phyloP scores from a whole-genome alignment of 2,329 filamentous ascomycete genomes.

The Paraphoma sp. region DNA sequence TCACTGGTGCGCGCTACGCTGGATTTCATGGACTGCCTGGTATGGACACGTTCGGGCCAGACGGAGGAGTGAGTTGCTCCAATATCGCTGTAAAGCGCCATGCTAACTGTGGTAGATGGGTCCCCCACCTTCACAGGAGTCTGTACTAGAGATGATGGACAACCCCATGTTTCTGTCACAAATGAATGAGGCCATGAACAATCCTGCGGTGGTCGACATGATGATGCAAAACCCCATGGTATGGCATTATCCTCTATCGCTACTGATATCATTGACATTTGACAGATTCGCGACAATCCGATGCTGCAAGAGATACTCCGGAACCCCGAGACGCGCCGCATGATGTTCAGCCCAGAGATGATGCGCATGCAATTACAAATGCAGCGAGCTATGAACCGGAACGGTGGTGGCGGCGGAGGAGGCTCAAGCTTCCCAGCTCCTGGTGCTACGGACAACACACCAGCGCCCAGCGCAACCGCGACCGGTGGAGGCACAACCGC shows the following conservation, averaged over 20 bases:
- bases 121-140: constrained; percentile 80
- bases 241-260: background rate
- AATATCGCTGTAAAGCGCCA: background rate
- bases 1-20: constrained; percentile 93
- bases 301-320: constrained; percentile 86
- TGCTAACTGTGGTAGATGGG: constrained; percentile 74
- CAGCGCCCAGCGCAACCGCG: constrained; percentile 41
- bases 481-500: constrained; percentile 43
- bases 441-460: constrained; percentile 87
- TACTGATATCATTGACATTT: constrained; percentile 14
- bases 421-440: constrained; percentile 80
- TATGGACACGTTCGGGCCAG: constrained; percentile 87
- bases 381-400: constrained; percentile 68
- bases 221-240: constrained; percentile 65
- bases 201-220: constrained; percentile 92
- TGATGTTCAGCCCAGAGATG: constrained; percentile 90
- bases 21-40: constrained; percentile 89
- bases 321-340: constrained; percentile 84
- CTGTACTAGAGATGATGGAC: constrained; percentile 82
- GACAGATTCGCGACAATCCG: constrained; percentile 80
- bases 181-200: constrained; percentile 94
- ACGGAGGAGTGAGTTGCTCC: constrained; percentile 77
- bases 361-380: constrained; percentile 83
- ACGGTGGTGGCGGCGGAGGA: constrained; percentile 56
- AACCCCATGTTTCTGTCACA: constrained; percentile 86